phyloP scores from a whole-genome alignment of 2,329 filamentous ascomycete genomes.

The Elsinoe perseae region DNA sequence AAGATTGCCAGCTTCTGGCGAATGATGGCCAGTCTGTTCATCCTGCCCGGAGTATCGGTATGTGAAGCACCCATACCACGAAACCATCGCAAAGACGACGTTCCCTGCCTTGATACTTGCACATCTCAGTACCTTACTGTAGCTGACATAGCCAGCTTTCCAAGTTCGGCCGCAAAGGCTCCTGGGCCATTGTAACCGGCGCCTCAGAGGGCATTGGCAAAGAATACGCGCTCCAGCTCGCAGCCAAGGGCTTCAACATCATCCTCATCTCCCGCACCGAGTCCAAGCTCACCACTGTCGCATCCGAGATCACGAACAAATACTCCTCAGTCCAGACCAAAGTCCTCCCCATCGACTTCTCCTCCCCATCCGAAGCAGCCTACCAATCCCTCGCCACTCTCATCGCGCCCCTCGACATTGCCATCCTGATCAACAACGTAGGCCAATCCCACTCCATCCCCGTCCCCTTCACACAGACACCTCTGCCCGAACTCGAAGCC shows the following conservation, averaged over 20 bases:
- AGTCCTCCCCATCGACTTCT: constrained; percentile 85
- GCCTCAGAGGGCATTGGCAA: constrained; percentile 96
- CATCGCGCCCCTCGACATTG: constrained; percentile 67
- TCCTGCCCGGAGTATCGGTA: constrained; percentile 43
- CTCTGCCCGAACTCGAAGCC: constrained; percentile 69
- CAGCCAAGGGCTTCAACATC: constrained; percentile 86
- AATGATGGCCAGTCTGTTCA: constrained; percentile 42
- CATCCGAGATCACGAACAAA: constrained; percentile 64
- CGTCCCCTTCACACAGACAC: constrained; percentile 75
- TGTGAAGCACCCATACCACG: no score
- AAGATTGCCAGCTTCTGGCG: constrained; percentile 41
- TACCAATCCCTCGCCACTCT: constrained; percentile 65
- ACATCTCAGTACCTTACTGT: neutral
- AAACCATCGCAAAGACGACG: no score
- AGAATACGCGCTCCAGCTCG: constrained; percentile 87
- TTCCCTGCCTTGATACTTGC: no score
- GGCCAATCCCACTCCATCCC: constrained; percentile 91
- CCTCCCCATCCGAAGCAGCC: constrained; percentile 68
- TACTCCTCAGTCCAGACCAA: constrained; percentile 64
- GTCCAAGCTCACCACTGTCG: constrained; percentile 75
- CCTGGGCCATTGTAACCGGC: constrained; percentile 90
- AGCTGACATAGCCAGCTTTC: constrained; percentile 54
- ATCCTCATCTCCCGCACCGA: constrained; percentile 92
- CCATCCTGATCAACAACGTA: constrained; percentile 92
- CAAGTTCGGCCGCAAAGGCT: constrained; percentile 83